phyloP scores from a whole-genome alignment of 768 basidiomycete genomes.

The Tulasnella calospora region DNA sequence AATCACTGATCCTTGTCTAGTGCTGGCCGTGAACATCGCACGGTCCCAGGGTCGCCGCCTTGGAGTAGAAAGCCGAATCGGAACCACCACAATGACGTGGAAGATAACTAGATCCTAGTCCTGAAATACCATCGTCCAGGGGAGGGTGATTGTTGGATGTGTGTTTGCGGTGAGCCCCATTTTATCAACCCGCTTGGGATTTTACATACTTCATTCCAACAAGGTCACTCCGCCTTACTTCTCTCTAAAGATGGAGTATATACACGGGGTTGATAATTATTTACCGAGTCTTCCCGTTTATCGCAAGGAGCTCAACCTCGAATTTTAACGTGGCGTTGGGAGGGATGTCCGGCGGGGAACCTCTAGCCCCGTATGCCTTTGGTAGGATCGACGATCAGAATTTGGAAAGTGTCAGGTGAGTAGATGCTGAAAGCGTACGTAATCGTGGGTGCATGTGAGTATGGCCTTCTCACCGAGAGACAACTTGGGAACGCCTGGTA shows the following conservation, averaged over 20 bases:
- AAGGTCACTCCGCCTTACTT: too few species aligned
- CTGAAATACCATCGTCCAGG: not conserved
- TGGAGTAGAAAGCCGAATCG: too few species aligned
- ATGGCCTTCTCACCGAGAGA: slow-evolving; percentile 70
- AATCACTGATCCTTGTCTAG: too few species aligned
- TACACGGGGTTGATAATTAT: not conserved
- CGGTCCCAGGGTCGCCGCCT: too few species aligned
- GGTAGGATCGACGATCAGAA: not conserved
- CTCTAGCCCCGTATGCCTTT: slow-evolving; percentile 67
- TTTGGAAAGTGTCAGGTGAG: not conserved
- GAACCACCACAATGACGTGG: too few species aligned
- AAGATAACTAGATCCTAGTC: not conserved
- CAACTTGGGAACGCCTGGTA: slow-evolving; percentile 65
- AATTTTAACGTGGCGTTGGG: slow-evolving; percentile 69
- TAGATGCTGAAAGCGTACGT: slow-evolving; percentile 45
- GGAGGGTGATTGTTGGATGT: too few species aligned
- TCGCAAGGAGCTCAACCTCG: slow-evolving; percentile 68
- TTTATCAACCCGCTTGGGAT: too few species aligned
- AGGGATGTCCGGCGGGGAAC: slow-evolving; percentile 76
- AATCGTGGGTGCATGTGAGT: slow-evolving; percentile 71
- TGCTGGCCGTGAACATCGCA: too few species aligned
- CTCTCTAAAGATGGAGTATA: not conserved
- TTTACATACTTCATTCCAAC: too few species aligned
- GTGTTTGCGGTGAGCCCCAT: too few species aligned
- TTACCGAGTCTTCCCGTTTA: not conserved